Conservation (phyloP, 1,284 basidiomycete genomes). For the Phylloboletellus chloephorus region DNA sequence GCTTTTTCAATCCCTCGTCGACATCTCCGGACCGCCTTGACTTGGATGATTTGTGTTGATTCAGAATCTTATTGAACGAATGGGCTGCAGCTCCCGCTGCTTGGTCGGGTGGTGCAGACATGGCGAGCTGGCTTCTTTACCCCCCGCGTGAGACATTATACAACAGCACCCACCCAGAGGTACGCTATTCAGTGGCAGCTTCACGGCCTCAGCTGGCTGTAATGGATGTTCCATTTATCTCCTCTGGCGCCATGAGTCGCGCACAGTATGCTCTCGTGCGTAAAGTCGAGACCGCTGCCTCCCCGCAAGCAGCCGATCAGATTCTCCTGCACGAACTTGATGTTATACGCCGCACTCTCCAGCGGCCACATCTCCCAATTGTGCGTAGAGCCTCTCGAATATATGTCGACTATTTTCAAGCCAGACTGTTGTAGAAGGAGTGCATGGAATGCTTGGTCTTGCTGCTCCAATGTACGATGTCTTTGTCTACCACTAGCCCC, state of each 20-base stretch:
- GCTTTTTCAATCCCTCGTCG: constrained; percentile 75
- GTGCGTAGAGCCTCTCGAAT: constrained; percentile 37
- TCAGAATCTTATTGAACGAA: constrained; percentile 73
- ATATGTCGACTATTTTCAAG: constrained; percentile 11
- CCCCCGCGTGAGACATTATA: too few species aligned
- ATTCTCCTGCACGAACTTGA: constrained; percentile 53
- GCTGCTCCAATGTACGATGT: constrained; percentile 62
- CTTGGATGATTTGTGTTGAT: constrained; percentile 61
- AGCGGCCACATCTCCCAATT: constrained; percentile 42
- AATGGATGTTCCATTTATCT: constrained; percentile 70
- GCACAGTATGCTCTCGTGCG: constrained; percentile 68
- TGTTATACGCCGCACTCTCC: constrained; percentile 46
- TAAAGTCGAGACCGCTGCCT: constrained; percentile 56
- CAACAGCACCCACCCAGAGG: constrained; percentile 19
- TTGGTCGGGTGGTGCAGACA: constrained; percentile 24
- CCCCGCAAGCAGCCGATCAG: constrained; percentile 53
- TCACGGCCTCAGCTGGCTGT: background rate
- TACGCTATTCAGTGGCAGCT: constrained; percentile 13
- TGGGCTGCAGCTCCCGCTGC: constrained; percentile 48
- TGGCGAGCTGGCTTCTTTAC: too few species aligned
- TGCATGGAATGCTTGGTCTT: constrained; percentile 59
- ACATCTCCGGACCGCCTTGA: constrained; percentile 61
- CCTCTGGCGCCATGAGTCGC: constrained; percentile 69
- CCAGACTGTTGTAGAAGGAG: constrained; percentile 40
- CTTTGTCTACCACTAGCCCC: constrained; percentile 37